phyloP scores from a whole-genome alignment of 2,329 filamentous ascomycete species.

The Calycina herbarum region DNA sequence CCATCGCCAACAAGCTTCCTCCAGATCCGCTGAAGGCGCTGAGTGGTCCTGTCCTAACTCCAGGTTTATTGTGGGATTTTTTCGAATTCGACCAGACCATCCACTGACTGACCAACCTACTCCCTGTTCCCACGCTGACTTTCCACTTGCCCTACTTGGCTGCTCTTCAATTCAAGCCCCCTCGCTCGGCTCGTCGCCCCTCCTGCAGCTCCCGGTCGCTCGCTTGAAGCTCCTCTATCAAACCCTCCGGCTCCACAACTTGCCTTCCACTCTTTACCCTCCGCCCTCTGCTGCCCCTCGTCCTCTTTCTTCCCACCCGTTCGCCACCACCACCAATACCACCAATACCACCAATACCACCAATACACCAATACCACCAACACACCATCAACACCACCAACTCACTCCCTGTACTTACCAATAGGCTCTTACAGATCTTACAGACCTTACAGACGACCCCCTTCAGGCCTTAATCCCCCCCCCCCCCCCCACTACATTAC shows the following conservation, averaged over 20 bases:
- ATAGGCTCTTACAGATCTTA: neutral
- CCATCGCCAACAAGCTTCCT: neutral
- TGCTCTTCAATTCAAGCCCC: no score
- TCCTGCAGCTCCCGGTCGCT: no score
- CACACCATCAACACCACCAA: neutral
- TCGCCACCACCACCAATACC: neutral
- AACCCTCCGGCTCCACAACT: no score
- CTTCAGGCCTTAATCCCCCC: neutral
- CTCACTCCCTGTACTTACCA: neutral
- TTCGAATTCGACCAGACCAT: neutral
- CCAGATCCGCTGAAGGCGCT: no score
- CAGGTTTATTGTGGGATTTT: no score
- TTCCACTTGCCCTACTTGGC: neutral
- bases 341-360: neutral
- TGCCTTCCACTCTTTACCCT: no score
- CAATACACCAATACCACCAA: neutral
- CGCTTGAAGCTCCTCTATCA: neutral
- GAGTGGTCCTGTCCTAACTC: neutral
- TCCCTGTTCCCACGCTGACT: slow-evolving; percentile 5
- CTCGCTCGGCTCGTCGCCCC: no score
- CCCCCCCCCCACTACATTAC: neutral
- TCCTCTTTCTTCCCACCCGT: no score
- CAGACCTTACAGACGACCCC: slow-evolving; percentile 2
- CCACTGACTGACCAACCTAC: neutral
- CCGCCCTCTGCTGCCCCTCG: neutral